These are phyloP conservation scores for Penicillium turbatum DNA, from an alignment of 495 filamentous ascomycete species.

Conservation along the genomic window DNA sequence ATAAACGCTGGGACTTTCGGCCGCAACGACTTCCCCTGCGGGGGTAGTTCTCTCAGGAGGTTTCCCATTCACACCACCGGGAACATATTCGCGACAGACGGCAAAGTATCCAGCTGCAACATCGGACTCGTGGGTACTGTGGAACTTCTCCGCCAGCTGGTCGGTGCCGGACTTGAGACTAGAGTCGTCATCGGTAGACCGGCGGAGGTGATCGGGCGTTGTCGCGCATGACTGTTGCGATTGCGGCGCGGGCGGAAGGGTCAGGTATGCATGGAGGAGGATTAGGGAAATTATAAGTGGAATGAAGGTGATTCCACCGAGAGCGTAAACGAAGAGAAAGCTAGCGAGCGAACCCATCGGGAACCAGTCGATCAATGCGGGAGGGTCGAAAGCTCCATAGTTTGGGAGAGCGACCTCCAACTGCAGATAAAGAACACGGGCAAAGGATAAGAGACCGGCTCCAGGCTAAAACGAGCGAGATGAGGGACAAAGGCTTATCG, in stretches of 20 bases:
- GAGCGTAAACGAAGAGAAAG: conserved; percentile 71
- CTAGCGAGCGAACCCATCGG: conserved; percentile 64
- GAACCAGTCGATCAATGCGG: conserved; percentile 34
- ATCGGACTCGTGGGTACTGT: conserved; percentile 65
- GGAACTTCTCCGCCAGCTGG: conserved; percentile 51
- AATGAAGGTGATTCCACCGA: conserved; percentile 89
- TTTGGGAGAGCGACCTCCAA: conserved; percentile 17
- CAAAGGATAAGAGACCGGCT: conserved; percentile 22
- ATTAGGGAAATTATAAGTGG: conserved; percentile 65
- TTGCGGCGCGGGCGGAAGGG: conserved; percentile 49
- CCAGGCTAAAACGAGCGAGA: conserved; percentile 8
- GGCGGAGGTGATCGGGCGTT: conserved; percentile 26
- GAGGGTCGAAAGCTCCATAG: conserved; percentile 35
- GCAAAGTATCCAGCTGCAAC: conserved; percentile 92
- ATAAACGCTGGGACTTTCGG: conserved; percentile 87
- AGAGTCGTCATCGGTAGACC: conserved; percentile 44
- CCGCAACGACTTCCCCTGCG: conserved; percentile 61
- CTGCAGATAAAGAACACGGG: conserved; percentile 5
- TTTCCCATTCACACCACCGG: conserved; percentile 83
- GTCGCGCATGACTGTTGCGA: conserved; percentile 41
- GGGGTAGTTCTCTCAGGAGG: conserved; percentile 85
- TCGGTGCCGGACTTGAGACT: conserved; percentile 48
- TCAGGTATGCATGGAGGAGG: conserved; percentile 64
- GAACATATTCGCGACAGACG: conserved; percentile 87
- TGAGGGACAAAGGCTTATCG: conserved; percentile 3